Evolutionary conservation across 192 early-diverging fungal genomes (phyloP).

Genomic region (Rhizoclosmatium globosum): DNA sequence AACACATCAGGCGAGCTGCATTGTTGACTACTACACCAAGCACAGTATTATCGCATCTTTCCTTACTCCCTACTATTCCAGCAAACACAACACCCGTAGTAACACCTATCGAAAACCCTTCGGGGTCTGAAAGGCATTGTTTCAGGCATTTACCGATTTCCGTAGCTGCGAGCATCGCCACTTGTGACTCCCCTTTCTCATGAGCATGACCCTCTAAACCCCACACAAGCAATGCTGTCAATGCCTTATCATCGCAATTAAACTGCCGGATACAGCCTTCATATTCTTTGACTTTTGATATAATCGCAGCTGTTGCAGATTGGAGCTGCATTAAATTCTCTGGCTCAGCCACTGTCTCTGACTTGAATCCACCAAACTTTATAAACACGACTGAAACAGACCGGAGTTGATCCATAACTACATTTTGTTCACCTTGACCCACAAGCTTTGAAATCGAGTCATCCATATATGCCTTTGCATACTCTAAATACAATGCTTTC

Average conservation of each 20-base stretch:
- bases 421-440: neutral
- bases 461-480: slow-evolving; percentile 16
- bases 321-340: slow-evolving; percentile 20
- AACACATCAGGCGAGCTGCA: slow-evolving; percentile 46
- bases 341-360: slow-evolving; percentile 10
- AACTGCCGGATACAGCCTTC: slow-evolving; percentile 36
- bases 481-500: slow-evolving; percentile 17
- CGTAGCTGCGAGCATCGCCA: slow-evolving; percentile 22
- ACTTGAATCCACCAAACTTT: slow-evolving; percentile 18
- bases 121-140: neutral
- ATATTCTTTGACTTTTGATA: slow-evolving; percentile 5
- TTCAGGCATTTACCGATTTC: slow-evolving; percentile 5
- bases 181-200: slow-evolving; percentile 27
- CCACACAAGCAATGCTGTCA: slow-evolving; percentile 37
- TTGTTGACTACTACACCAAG: slow-evolving; percentile 43
- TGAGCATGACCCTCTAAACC: slow-evolving; percentile 36
- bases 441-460: slow-evolving; percentile 18
- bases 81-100: slow-evolving; percentile 30
- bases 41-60: slow-evolving; percentile 37
- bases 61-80: slow-evolving; percentile 21
- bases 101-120: slow-evolving; percentile 28
- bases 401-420: slow-evolving; percentile 33
- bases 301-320: neutral
- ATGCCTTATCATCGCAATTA: slow-evolving; percentile 38
- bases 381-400: slow-evolving; percentile 34